phyloP scores from a whole-genome alignment of 352 stramenopile genomes.

The Peronosclerospora sorghi region DNA sequence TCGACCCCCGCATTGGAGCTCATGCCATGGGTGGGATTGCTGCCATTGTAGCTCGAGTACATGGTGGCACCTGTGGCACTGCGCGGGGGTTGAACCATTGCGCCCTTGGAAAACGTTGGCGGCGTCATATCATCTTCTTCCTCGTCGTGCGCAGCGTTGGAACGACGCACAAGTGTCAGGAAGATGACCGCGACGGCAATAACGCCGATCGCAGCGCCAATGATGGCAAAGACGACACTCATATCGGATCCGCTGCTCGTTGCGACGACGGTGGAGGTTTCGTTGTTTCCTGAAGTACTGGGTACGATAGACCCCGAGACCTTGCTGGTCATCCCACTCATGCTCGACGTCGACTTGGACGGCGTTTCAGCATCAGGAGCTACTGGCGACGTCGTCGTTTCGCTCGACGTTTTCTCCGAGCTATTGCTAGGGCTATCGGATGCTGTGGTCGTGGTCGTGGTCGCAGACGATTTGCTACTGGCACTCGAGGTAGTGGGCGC shows the following conservation, averaged over 20 bases:
- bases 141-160: slow-evolving; percentile 42
- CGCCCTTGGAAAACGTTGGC: slow-evolving; percentile 24
- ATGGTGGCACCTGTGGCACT: slow-evolving; percentile 20
- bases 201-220: slow-evolving; percentile 64
- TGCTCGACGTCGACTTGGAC: slow-evolving; percentile 4
- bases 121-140: slow-evolving; percentile 48
- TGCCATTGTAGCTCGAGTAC: slow-evolving; percentile 24
- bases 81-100: slow-evolving; percentile 13
- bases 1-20: slow-evolving; percentile 5
- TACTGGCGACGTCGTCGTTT: neutral
- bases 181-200: slow-evolving; percentile 73
- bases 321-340: slow-evolving; percentile 8
- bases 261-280: slow-evolving; percentile 4
- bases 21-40: slow-evolving; percentile 14
- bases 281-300: slow-evolving; percentile 11
- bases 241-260: slow-evolving; percentile 33
- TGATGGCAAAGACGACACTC: slow-evolving; percentile 68
- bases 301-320: slow-evolving; percentile 9
- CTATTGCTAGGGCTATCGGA: neutral
- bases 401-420: slow-evolving; percentile 4
- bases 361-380: slow-evolving; percentile 3
- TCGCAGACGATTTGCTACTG: slow-evolving; percentile 7
- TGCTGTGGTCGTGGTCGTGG: neutral
- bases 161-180: slow-evolving; percentile 62
- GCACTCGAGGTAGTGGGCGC: slow-evolving; percentile 2